These are phyloP conservation scores for Raffaelea arxii DNA, from an alignment of 2,329 filamentous ascomycete genomes.

Conservation along the genomic window DNA sequence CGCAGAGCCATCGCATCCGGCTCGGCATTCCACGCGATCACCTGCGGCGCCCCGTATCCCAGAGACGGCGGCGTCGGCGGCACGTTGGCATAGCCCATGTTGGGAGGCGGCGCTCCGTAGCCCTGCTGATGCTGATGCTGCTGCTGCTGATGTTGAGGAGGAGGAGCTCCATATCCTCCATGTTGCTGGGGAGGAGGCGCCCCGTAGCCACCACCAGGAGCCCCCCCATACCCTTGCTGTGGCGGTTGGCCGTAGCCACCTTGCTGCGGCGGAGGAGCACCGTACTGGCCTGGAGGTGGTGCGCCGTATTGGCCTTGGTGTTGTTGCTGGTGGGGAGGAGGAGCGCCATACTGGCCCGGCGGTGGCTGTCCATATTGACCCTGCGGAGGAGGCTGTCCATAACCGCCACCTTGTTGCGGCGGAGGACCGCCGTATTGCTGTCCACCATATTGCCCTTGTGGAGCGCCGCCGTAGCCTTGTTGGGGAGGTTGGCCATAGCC, in stretches of 20 bases:
- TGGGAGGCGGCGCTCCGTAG: conserved; percentile 21
- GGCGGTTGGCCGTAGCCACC: conserved; percentile 21
- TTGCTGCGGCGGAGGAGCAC: conserved; percentile 13
- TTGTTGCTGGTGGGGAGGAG: too few species aligned
- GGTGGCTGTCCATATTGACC: conserved; percentile 27
- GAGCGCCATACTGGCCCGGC: conserved; percentile 18
- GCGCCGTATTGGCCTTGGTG: conserved; percentile 11
- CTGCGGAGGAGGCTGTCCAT: conserved; percentile 6
- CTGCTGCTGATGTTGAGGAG: conserved; percentile 24
- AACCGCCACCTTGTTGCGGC: too few species aligned
- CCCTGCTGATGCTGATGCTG: background rate
- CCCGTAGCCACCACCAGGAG: too few species aligned
- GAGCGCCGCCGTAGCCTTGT: too few species aligned
- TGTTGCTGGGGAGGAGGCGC: conserved; percentile 15
- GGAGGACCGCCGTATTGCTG: conserved; percentile 14
- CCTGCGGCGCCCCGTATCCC: conserved; percentile 66
- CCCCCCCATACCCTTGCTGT: conserved; percentile 20
- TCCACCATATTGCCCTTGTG: conserved; percentile 21
- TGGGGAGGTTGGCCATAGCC: conserved; percentile 15
- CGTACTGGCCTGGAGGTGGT: conserved; percentile 19
- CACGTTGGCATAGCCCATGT: conserved; percentile 14
- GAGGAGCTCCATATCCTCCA: conserved; percentile 21
- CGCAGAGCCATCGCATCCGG: conserved; percentile 63
- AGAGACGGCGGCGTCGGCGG: conserved; percentile 56
- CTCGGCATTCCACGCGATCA: conserved; percentile 58